A percentile compares a stretch with the other conserved stretches of the same genome.
Conservation (phyloP, 2,329 filamentous ascomycete genomes). For the Calonectria henricotiae region DNA sequence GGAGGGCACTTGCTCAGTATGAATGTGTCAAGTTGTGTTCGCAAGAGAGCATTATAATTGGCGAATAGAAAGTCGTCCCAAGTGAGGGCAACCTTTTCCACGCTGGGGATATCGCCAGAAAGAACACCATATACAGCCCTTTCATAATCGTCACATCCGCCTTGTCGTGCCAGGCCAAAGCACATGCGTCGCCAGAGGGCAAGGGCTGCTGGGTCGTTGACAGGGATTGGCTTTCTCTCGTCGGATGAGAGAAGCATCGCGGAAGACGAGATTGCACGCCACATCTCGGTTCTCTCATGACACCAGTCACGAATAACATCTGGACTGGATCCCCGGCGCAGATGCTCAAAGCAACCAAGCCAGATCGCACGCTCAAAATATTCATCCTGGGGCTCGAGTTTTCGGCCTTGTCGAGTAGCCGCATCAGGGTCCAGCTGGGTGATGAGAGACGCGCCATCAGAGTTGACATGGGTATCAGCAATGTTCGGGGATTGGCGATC, state of each 20-base stretch:
- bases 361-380: constrained; percentile 93
- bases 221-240: constrained; percentile 60
- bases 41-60: constrained; percentile 88
- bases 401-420: constrained; percentile 82
- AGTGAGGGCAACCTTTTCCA: constrained; percentile 81
- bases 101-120: constrained; percentile 86
- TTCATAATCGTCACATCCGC: constrained; percentile 83
- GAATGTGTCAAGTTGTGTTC: constrained; percentile 85
- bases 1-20: constrained; percentile 71
- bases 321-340: constrained; percentile 86
- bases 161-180: constrained; percentile 79
- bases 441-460: constrained; percentile 77
- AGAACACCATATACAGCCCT: constrained; percentile 91
- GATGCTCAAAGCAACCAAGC: constrained; percentile 94
- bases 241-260: constrained; percentile 75
- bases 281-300: constrained; percentile 86
- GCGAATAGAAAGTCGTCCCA: constrained; percentile 93
- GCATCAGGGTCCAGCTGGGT: constrained; percentile 96
- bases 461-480: constrained; percentile 71
- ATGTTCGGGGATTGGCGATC: constrained; percentile 75
- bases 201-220: constrained; percentile 63
- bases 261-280: constrained; percentile 89
- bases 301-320: constrained; percentile 88
- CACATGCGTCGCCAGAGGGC: constrained; percentile 86
- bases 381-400: constrained; percentile 86